Conservation (phyloP, 768 basidiomycete species). For the Mycena latifolia region DNA sequence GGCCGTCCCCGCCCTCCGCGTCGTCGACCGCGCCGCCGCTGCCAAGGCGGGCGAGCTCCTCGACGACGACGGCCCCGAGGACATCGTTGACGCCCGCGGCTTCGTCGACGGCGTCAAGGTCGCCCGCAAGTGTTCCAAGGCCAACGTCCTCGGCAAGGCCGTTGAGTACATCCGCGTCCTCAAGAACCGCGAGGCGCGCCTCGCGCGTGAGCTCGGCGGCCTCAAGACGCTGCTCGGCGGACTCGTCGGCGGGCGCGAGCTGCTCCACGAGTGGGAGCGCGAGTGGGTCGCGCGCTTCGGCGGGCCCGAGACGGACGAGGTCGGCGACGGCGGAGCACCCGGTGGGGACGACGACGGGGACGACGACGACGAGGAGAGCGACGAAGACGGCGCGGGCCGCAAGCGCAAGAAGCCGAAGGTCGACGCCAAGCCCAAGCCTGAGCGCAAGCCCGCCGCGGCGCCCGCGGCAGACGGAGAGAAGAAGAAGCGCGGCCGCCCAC, state of each 20-base stretch:
- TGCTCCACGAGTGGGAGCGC: slow-evolving; percentile 81
- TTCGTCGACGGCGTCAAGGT: slow-evolving; percentile 95
- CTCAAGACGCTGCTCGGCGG: slow-evolving; percentile 76
- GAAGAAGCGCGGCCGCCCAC: slow-evolving; percentile 86
- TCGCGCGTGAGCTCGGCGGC: slow-evolving; percentile 82
- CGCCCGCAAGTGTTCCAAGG: slow-evolving; percentile 91
- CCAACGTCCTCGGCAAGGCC: slow-evolving; percentile 90
- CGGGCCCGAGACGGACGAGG: slow-evolving; percentile 80
- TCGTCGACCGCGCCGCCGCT: slow-evolving; percentile 55
- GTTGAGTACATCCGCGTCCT: slow-evolving; percentile 93
- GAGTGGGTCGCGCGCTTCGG: slow-evolving; percentile 83
- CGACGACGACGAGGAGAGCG: slow-evolving; percentile 68
- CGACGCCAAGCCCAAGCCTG: slow-evolving; percentile 62
- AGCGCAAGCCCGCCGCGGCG: slow-evolving; percentile 47
- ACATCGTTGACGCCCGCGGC: slow-evolving; percentile 84
- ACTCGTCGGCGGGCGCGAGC: slow-evolving; percentile 79
- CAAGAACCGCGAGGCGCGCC: slow-evolving; percentile 79
- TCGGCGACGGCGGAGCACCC: slow-evolving; percentile 64
- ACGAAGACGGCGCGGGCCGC: slow-evolving; percentile 58
- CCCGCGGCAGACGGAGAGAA: slow-evolving; percentile 64
- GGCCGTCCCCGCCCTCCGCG: slow-evolving; percentile 86
- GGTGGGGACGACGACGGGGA: slow-evolving; percentile 65
- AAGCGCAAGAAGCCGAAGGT: slow-evolving; percentile 76
- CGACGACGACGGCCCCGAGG: slow-evolving; percentile 54
- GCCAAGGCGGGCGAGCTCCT: slow-evolving; percentile 45